Evolutionary conservation across 2,329 filamentous ascomycete species (phyloP), one percentile per base, ranked within the genome.

Genomic region (Colletotrichum orbiculare): DNA sequence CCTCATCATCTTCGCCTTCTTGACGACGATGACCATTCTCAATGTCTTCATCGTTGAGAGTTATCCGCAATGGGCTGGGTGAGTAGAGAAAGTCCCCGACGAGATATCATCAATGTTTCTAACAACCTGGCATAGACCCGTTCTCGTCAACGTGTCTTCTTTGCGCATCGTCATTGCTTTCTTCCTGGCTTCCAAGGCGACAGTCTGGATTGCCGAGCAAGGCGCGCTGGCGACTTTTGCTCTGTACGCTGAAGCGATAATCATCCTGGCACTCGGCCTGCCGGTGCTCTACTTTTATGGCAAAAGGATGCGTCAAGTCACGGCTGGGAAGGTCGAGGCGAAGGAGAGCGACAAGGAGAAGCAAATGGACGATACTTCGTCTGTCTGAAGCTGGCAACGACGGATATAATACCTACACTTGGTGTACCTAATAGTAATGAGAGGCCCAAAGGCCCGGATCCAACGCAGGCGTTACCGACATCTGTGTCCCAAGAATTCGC

Each of bases 21-120:
- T 76, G 7, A 70, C 71, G 13, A 67, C 69, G 7, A 70, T 72
- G 63, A 71, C 73, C 4, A 71, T 71, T 34, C 63, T 72, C 53
- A 74, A 72, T 65, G 75, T 76, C 8, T 75, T 71, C 47, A 67
- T 76, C 2, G 69, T 77, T 5, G 75, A 78, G 68, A 76, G 72
- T 49, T 76, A 74, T 49, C 76, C 76, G 2, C 60, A 64, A 7
- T 66, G 64, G 64, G 64, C 64, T 54, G 64, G 60, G 64, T 66
- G 17, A 11, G 49, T 60, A 1, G n/a, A 2, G 5, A 1, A 25
- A 8, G 0, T 10, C 2, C 0, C 2, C 8, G 2, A 25, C 3
- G 25, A 5, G 1, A 13, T 2, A 11, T 13, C 3, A 0, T n/a
- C 15, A 7, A 12, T 7, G 4, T 13, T 3, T 1, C 10, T 38